Base-by-base conservation (phyloP, 2,329 filamentous ascomycete genomes). In the Pseudocercospora musae region DNA sequence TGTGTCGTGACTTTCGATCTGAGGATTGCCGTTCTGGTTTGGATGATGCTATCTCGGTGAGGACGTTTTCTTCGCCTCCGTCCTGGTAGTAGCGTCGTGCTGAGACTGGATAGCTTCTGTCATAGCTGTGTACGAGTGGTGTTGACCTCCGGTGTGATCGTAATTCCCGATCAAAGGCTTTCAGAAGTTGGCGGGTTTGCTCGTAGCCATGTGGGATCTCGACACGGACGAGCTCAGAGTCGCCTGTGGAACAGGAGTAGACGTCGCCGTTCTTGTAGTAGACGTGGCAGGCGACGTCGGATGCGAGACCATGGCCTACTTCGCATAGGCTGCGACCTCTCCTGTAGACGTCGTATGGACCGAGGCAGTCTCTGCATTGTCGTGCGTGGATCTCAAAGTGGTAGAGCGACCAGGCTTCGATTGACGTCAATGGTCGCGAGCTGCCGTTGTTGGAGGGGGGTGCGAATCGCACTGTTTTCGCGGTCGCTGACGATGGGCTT, bases 301-400 rank as follows among this genome's bases (percentile, higher is more conserved):
- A 76, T 25, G 79, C 79, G n/a, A 82, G 73, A 40, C 70, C 67
- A 65, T 79, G 77, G 54, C 80, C 80, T 21, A 68, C 67, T 18
- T 77, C 74, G 67, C 80, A 82, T 18, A 82, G 77, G 62, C 75
- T 74, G 20, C 73, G 69, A 66, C 74, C 75, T 61, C 70, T 64
- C 42, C 71, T 74, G 74, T 78, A 74, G 60, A 78, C 77, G 33
- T 78, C 72, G 64, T 78, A 78, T 1, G 80, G 78, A 66, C 79
- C 72, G 67, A 73, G 71, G 76, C 80, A 82, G 62, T 75, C 72
- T 49, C 66, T 70, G 71, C 80, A 82, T 63, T 74, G 75, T 55
- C 75, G 74, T 37, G 79, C 78, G 71, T 82, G 80, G 62, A 71
- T 74, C 68, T 82, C 80, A 62, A 80, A 81, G 74, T 80, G 71